Evolutionary conservation across 306 rosid genomes (phyloP), one percentile per base, ranked within the genome.

Genomic region (Rosa chinensis): DNA sequence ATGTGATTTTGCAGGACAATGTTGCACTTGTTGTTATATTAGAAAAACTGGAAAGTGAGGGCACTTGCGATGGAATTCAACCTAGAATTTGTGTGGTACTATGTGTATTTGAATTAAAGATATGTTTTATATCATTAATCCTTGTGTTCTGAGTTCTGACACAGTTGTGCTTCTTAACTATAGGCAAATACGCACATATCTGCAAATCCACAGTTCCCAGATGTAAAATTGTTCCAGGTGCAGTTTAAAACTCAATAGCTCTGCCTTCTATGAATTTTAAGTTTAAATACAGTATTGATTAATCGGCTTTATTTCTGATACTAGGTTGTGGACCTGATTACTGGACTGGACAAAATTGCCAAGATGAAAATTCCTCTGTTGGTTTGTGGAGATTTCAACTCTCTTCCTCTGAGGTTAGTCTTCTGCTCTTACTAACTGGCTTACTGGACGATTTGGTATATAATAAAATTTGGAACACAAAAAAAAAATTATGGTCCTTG

Each of bases 171-270:
- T 44, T 81, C 70, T 42, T 40, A 12, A 64, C 67, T 10, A 2
- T 23, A 78, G 89, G 83, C 82, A 78, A 86, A 83, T 70, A 72
- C 87, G 23, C 89, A 86, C 76, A 66, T 86, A 81, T 37, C n/a
- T 74, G 77, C 85, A 56, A 50, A 39, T 74, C 50, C 21, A 32
- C 1, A 14, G 2, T 5, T 25, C 52, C 74, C 73, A 4, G 83
- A 77, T 37, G 83, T 64, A 3, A 83, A 81, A 72, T 47, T 78
- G 69, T 58, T 70, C 43, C 87, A 83, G 85, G 85, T 86, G 73
- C 74, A 35, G 20, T 20, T 66, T 40, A 56, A 66, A 48, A 2
- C 1, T 75, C 37, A 72, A 18, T 40, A 81, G 43, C 11, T 73
- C 52, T 49, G 28, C 73, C 72, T 70, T 77, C 37, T 73, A 25